Percentiles rank a stretch among this genome's conserved stretches.
Conservation (phyloP, 352 stramenopile genomes). For the Phytophthora megakarya region DNA sequence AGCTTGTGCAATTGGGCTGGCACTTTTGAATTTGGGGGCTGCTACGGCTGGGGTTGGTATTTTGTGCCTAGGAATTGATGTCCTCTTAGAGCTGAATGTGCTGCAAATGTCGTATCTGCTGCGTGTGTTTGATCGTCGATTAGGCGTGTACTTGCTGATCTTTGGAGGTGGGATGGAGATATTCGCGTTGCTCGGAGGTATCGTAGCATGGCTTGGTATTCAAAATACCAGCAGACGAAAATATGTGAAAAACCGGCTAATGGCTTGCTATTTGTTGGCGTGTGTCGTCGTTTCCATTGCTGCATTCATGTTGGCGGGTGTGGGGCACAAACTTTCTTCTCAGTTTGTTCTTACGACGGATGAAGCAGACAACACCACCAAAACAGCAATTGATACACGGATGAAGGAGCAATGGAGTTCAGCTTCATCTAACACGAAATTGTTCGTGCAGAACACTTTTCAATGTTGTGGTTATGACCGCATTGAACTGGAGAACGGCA, state of each 20-base stretch:
- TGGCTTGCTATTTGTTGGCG: conserved; percentile 37
- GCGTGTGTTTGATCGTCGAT: conserved; percentile 53
- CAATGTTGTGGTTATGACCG: conserved; percentile 54
- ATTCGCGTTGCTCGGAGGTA: conserved; percentile 41
- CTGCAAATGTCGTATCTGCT: conserved; percentile 67
- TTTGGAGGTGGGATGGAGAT: conserved; percentile 43
- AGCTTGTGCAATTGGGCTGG: conserved; percentile 7
- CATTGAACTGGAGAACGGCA: conserved; percentile 35
- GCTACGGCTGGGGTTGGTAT: conserved; percentile 39
- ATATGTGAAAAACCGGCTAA: conserved; percentile 21
- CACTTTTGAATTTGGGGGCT: conserved; percentile 26
- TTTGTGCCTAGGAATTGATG: conserved; percentile 54
- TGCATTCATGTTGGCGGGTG: conserved; percentile 44
- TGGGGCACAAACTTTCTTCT: conserved; percentile 44
- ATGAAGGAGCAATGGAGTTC: conserved; percentile 38
- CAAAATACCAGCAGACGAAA: conserved; percentile 4
- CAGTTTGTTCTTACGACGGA: conserved; percentile 3
- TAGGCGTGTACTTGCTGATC: conserved; percentile 55
- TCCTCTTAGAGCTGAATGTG: conserved; percentile 69
- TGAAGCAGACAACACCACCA: not conserved
- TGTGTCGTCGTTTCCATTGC: conserved; percentile 50
- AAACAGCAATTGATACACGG: conserved; percentile 19
- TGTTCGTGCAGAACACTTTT: conserved; percentile 57
- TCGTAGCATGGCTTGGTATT: conserved; percentile 31
- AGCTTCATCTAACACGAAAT: conserved; percentile 39